Conservation (phyloP, 495 filamentous ascomycete genomes). For the Neurospora sp. region DNA sequence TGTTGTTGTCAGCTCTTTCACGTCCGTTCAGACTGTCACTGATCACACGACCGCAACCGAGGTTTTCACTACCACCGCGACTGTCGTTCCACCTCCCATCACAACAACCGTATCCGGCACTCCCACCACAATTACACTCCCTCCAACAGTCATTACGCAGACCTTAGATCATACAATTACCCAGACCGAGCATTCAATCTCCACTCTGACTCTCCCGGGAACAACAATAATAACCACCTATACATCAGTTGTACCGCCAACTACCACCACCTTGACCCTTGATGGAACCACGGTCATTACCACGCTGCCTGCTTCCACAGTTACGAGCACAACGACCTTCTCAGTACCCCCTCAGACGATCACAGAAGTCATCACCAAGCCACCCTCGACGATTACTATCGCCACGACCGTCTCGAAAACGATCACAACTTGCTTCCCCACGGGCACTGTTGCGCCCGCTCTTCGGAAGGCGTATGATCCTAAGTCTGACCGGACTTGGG, state of each 20-base stretch:
- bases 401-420: constrained; percentile 15
- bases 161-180: constrained; percentile 17
- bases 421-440: constrained; percentile 22
- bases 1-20: constrained; percentile 10
- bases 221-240: constrained; percentile 14
- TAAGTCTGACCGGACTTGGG: constrained; percentile 38
- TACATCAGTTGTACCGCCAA: constrained; percentile 8
- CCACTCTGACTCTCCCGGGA: constrained; percentile 16
- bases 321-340: constrained; percentile 11
- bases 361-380: constrained; percentile 9
- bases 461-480: not conserved
- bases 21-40: constrained; percentile 4
- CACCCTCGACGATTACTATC: constrained; percentile 10
- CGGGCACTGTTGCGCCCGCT: constrained; percentile 8
- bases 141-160: not conserved
- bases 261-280: constrained; percentile 16
- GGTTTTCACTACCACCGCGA: constrained; percentile 15
- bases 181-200: not conserved
- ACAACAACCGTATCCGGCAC: constrained; percentile 8
- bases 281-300: constrained; percentile 16
- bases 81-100: constrained; percentile 10
- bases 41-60: constrained; percentile 11
- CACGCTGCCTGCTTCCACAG: constrained; percentile 16
- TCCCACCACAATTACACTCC: constrained; percentile 12
- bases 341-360: not conserved